Percentiles rank a stretch among this genome's conserved stretches.
phyloP scores from a whole-genome alignment of 176 grass and related monocot genomes.

The Pontederia paniculata region DNA sequence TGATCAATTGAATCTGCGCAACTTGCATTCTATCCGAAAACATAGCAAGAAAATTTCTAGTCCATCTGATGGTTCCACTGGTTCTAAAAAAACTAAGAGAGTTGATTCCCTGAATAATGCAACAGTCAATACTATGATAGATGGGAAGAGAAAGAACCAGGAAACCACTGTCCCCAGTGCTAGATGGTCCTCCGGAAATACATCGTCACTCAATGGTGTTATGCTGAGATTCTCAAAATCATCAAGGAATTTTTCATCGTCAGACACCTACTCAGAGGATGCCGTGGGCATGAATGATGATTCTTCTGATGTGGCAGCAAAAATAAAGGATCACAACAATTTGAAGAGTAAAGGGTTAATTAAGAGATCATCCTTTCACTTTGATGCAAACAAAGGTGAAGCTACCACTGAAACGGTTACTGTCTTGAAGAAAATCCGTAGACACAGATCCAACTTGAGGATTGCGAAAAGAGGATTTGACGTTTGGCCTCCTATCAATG shows the following conservation, averaged over 20 bases:
- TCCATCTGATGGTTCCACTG: slow-evolving; percentile 29
- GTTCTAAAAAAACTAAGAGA: slow-evolving; percentile 25
- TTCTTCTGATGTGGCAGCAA: slow-evolving; percentile 17
- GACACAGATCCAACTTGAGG: slow-evolving; percentile 48
- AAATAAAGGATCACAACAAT: background rate
- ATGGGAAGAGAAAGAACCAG: slow-evolving; percentile 23
- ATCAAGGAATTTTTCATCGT: slow-evolving; percentile 21
- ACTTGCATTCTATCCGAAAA: slow-evolving; percentile 28
- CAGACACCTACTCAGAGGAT: background rate
- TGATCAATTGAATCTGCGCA: slow-evolving; percentile 16
- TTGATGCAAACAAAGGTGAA: slow-evolving; percentile 26
- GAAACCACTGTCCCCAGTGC: slow-evolving; percentile 24
- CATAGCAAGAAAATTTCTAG: slow-evolving; percentile 23
- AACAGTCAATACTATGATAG: background rate
- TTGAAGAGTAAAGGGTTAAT: background rate
- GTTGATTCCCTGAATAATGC: background rate
- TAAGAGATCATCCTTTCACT: slow-evolving; percentile 18
- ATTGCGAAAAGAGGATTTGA: slow-evolving; percentile 26
- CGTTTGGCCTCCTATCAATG: slow-evolving; percentile 25
- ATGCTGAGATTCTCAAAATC: slow-evolving; percentile 51
- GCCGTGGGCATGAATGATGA: slow-evolving; percentile 29
- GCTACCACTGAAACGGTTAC: slow-evolving; percentile 9
- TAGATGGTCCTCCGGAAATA: slow-evolving; percentile 28
- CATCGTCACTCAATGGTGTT: slow-evolving; percentile 14
- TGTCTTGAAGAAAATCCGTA: slow-evolving; percentile 47